Base-by-base conservation (phyloP, 2,329 filamentous ascomycete genomes). In the Dactylellina sp. region DNA sequence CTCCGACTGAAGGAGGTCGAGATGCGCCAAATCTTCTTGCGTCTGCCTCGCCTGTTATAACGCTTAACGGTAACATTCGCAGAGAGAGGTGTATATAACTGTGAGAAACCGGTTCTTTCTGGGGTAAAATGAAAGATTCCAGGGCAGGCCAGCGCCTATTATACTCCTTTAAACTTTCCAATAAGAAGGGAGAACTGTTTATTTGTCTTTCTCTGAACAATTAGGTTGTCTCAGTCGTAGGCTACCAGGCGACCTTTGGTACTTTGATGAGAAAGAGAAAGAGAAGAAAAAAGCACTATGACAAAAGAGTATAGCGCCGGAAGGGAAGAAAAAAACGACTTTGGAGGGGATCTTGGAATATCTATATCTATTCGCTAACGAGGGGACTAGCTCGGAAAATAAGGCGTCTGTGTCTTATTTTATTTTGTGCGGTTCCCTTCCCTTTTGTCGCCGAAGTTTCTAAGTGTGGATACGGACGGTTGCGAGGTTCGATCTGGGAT, bases 1-100 rank as follows among this genome's bases (percentile, higher is more conserved):
- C 60, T 24, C 59, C 66, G 11, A 60, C 52, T 7, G 68, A 65
- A 28, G 68, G 68, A 24, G 61, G 60, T 50, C 61, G 37, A 39
- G 70, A 66, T 20, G 53, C 68, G 37, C 44, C 40, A n/a, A 50
- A 35, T 74, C 70, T 57, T 60, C 70, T 65, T 61, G 61, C 61
- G n/a, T 74, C 70, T 60, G 55, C 70, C 47, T 74, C 70, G 49
- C 70, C 61, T 18, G 70, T 61, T 66, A 74, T 62, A 28, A 66
- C 61, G 47, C 55, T 66, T 32, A 66, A 37, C 22, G 70, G 70
- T 20, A 74, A 52, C 70, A 74, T 74, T 40, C 20, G 35, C 49
- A n/a, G 22, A 14, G 25, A 12, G 22, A 55, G 18, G 6, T 47
- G 40, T 68, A 60, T 44, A 59, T 40, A 22, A 28, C 28, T 49